A percentile compares a stretch with the other conserved stretches of the same genome.
Conservation (phyloP, 179 eudicot genomes). For the Amaranthus tricolor region DNA sequence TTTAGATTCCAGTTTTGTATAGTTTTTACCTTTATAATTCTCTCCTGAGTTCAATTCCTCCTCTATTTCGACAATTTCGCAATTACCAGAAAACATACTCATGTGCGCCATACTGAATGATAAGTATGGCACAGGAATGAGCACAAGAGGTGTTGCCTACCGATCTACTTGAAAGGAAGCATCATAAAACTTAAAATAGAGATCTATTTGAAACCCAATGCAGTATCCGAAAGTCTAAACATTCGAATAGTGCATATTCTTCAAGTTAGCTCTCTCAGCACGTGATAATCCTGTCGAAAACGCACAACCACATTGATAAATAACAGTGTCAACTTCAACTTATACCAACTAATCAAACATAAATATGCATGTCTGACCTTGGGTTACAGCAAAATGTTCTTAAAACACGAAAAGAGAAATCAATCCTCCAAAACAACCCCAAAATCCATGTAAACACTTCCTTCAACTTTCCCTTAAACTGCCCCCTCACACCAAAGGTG, state of each 20-base stretch:
- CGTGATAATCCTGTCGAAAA: conserved; percentile 23
- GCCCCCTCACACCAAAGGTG: background rate
- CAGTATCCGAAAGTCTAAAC: conserved; percentile 6
- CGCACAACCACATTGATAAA: conserved; percentile 6
- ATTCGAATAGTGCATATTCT: conserved; percentile 17
- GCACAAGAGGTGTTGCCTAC: background rate
- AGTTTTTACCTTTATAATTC: conserved; percentile 30
- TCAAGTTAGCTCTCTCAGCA: conserved; percentile 14
- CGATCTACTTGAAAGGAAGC: conserved; percentile 19
- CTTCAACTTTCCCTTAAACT: background rate
- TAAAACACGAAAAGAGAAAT: background rate
- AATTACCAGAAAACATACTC: conserved; percentile 55
- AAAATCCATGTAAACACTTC: conserved; percentile 5
- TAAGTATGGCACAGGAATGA: conserved; percentile 13
- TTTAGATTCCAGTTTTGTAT: conserved; percentile 28
- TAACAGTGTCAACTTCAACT: background rate
- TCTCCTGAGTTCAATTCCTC: conserved; percentile 47
- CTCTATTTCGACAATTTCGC: conserved; percentile 74
- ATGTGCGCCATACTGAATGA: conserved; percentile 41
- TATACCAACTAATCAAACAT: conserved; percentile 7
- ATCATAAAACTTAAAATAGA: conserved; percentile 14
- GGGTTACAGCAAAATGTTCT: background rate
- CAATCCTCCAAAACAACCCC: background rate
- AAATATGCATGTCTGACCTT: conserved; percentile 2
- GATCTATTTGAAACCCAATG: conserved; percentile 4